Conservation (phyloP, 2,329 filamentous ascomycete species). For the Phaeomoniella chlamydospora region DNA sequence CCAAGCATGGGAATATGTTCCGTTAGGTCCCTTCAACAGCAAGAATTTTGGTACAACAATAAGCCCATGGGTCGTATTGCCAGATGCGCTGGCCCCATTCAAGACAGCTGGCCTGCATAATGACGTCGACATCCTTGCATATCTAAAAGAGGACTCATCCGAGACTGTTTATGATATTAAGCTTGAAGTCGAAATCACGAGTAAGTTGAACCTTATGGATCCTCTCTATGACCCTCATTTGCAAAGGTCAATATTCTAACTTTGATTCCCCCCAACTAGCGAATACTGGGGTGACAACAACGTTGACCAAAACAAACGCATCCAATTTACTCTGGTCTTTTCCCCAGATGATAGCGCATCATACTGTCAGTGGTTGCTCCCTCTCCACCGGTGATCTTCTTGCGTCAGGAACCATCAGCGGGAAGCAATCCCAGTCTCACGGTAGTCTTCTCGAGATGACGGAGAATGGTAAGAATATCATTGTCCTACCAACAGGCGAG, state of each 20-base stretch:
- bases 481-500: constrained; percentile 49
- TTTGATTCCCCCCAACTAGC: constrained; percentile 2
- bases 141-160: constrained; percentile 45
- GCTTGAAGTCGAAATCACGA: constrained; percentile 50
- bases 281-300: constrained; percentile 36
- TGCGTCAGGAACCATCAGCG: constrained; percentile 67
- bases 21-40: constrained; percentile 65
- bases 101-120: constrained; percentile 39
- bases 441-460: constrained; percentile 63
- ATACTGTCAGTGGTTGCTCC: constrained; percentile 61
- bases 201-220: constrained; percentile 20
- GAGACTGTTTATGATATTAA: constrained; percentile 54
- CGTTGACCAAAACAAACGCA: constrained; percentile 46
- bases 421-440: constrained; percentile 39
- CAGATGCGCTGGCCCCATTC: constrained; percentile 62
- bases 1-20: constrained; percentile 73
- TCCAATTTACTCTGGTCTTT: constrained; percentile 68
- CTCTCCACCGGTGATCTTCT: constrained; percentile 61
- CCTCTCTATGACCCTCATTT: background rate
- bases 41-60: constrained; percentile 76
- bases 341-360: constrained; percentile 69
- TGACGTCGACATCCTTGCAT: constrained; percentile 41
- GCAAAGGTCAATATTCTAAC: background rate
- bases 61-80: constrained; percentile 64
- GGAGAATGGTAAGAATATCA: constrained; percentile 49